Evolutionary conservation across 2,329 filamentous ascomycete genomes (phyloP).

Genomic region (Monosporascus sp.): DNA sequence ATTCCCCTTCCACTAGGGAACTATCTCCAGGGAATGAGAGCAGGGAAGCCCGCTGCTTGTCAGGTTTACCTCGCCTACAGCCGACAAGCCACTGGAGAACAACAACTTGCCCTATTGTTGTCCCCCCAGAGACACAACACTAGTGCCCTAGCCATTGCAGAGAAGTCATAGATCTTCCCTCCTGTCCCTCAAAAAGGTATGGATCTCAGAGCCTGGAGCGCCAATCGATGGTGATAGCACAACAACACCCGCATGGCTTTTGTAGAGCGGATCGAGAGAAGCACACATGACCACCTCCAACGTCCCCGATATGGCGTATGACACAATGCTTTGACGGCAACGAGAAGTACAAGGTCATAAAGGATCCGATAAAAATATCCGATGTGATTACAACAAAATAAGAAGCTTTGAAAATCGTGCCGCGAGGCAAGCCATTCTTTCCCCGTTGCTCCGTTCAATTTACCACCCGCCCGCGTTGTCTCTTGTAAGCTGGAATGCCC

Average conservation of each 20-base stretch:
- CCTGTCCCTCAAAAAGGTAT: no score
- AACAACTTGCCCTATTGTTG: no score
- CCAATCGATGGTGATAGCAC: no score
- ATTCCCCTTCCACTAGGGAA: background rate
- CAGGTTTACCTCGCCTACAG: no score
- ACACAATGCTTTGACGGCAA: no score
- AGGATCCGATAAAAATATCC: background rate
- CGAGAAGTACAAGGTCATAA: background rate
- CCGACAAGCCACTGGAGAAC: no score
- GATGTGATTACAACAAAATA: slow-evolving; percentile 17
- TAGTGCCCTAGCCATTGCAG: background rate
- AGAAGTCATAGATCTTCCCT: background rate
- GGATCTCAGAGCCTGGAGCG: no score
- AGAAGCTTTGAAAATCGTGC: slow-evolving; percentile 22
- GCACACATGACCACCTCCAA: background rate
- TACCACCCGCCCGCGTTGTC: slow-evolving; percentile 3
- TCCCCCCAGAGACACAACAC: background rate
- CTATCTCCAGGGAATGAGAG: background rate
- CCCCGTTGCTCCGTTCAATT: slow-evolving; percentile 16
- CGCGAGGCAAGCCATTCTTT: slow-evolving; percentile 33
- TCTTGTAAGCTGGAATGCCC: slow-evolving; percentile 8
- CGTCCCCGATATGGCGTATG: no score
- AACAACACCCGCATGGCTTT: background rate
- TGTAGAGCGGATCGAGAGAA: background rate
- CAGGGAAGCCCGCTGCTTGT: background rate